Evolutionary conservation across 1,284 basidiomycete genomes (phyloP), one percentile per base, ranked within the genome.

Genomic region (Kwoniella shivajii): DNA sequence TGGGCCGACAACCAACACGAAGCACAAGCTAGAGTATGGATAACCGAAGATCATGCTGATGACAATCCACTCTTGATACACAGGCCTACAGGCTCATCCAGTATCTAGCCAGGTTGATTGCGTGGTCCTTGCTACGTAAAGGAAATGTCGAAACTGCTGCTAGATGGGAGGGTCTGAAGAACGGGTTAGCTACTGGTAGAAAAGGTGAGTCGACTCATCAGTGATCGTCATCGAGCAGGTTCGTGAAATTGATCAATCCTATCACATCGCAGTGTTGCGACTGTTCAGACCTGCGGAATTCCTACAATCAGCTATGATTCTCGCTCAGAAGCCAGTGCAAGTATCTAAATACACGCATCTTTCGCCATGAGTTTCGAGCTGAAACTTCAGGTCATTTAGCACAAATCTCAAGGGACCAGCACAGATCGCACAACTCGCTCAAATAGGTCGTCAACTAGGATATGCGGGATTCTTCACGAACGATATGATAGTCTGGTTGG

Each of bases 241-340:
- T n/a, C n/a, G n/a, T n/a, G n/a, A n/a, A n/a, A n/a, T n/a, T n/a
- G n/a, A n/a, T n/a, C n/a, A n/a, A n/a, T 13, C n/a, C n/a, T n/a
- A n/a, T n/a, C n/a, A n/a, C n/a, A n/a, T n/a, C n/a, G n/a, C 70
- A 96, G 93, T 97, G 50, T 83, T 98, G 83, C 85, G 95, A 20
- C 81, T 98, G 51, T 92, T 93, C 69, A 96, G 97, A 79, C 93
- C 93, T 29, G 69, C 96, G 61, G 95, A 99, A 76, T 92, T 97
- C 79, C 82, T 96, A 18, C 96, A 99, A 78, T 86, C 92, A 3
- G 92, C 92, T 22, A 80, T 97, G 54, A 89, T 88, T 62, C 87
- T 89, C n/a, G 81, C 86, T 16, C 80, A 87, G 31, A 59, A 68
- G 4, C 74, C 79, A 14, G 60, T 79, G 72, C 78, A 57, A 54